Percentiles rank a stretch among this genome's conserved stretches.
Conservation (phyloP, 2,329 filamentous ascomycete genomes). For the Sporothrix pallida region DNA sequence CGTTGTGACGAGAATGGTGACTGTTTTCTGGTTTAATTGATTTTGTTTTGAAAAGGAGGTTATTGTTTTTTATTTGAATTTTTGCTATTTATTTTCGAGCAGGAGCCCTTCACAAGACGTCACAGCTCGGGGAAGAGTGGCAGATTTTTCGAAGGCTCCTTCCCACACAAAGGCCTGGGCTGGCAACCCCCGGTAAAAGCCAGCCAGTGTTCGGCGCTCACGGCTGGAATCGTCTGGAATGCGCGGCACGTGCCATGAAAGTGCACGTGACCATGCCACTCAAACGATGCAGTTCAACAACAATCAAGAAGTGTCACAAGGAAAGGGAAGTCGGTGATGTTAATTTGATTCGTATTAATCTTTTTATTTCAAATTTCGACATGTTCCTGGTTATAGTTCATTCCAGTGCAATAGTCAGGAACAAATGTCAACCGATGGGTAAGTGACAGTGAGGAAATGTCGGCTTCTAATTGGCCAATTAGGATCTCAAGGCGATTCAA, state of each 20-base stretch:
- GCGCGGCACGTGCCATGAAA: constrained; percentile 23
- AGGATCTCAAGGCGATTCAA: no score
- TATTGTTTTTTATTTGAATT: not conserved
- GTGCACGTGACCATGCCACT: constrained; percentile 18
- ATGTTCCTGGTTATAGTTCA: no score
- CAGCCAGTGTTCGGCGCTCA: not conserved
- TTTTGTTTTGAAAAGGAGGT: not conserved
- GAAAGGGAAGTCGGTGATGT: not conserved
- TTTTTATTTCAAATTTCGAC: no score
- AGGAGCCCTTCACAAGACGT: constrained; percentile 2
- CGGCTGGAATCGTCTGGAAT: constrained; percentile 22
- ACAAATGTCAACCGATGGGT: no score
- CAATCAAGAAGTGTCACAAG: not conserved
- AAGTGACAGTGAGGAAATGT: no score
- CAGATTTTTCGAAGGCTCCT: constrained; percentile 30
- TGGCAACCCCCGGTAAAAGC: constrained; percentile 18
- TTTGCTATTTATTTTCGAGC: not conserved
- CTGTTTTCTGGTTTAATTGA: not conserved
- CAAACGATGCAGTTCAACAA: not conserved
- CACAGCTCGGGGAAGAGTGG: constrained; percentile 1
- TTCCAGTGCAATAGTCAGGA: no score
- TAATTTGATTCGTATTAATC: no score
- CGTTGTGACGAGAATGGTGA: not conserved
- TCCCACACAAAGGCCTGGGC: constrained; percentile 23
- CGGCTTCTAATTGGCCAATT: no score